Base-by-base conservation (phyloP, 345 rosid species). In the Chamaenerion angustifolium region DNA sequence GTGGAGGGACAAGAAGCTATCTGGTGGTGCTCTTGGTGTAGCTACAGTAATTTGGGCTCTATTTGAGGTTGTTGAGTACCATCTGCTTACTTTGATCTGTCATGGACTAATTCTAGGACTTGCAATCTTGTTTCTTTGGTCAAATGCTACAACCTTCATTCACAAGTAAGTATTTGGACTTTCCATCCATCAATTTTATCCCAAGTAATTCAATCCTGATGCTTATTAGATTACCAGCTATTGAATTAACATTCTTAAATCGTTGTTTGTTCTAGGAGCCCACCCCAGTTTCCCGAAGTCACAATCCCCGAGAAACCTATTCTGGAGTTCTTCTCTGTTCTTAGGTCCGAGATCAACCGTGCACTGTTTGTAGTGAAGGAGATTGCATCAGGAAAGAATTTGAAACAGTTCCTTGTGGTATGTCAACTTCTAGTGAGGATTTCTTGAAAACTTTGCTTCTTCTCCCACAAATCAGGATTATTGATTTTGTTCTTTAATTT, bases 1-100 rank as follows among this genome's bases (percentile, higher is more conserved):
- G 0, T 93, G 99, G 99, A 88, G 94, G 80, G 79, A 85, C 70
- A 93, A 93, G 73, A 93, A 93, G 81, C 57, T 88, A 52, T 93
- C 99, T 8, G 88, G 74, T 1, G 87, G 83, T 52, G 87, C 77
- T 1, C 75, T 93, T 37, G 95, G 92, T 46, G 81, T 70, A 37
- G 97, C 88, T 8, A 88, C 99, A 6, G 70, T 65, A 4, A 49
- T 74, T 0, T 93, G 95, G 95, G 65, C 79, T 71, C 69, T 93
- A 18, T 82, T 93, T 61, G 97, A 93, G 65, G 56, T 74, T 61
- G 64, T 88, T 35, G 85, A 93, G 56, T 88, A 76, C 65, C 76
- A 82, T 55, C 78, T 93, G 17, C 82, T 93, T 31, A 77, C 95
- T 18, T 75, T 93, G 55, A 73, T 85, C 15, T 87, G 95, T 66